Base-by-base conservation (phyloP, 768 basidiomycete genomes). In the Suillus spraguei region DNA sequence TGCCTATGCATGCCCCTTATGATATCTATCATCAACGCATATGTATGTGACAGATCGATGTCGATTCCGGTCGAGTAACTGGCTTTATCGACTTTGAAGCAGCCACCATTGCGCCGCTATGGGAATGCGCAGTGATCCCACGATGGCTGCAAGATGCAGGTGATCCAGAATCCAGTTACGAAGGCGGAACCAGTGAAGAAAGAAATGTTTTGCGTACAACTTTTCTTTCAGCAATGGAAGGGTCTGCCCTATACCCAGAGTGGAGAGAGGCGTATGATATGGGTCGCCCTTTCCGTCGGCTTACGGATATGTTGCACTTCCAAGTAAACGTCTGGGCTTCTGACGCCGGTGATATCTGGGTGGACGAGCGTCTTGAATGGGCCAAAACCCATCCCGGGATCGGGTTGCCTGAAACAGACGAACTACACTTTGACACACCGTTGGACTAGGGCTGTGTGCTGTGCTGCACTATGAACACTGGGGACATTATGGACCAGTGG, bases 51-150 rank as follows among this genome's bases (percentile, higher is more conserved):
- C 9, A 46, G 44, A 60, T 35, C 44, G 59, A 60, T 47, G 39
- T 35, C 1, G 49, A 28, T 17, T 50, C 49, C 9, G 60, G 47
- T 49, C 35, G 53, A 38, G 60, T 61, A 10, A 61, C 60, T 13
- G 39, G 60, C 28, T 44, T 61, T 14, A 66, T 71, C 24, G 69
- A 71, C 54, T 71, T 68, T 46, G 68, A 72, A 60, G 68, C 67
- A 14, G 56, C 68, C 14, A 68, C 66, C 20, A 60, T 69, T 14
- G 71, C 68, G 11, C 71, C 71, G 2, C 32, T 68, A 41, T 72
- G 71, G 70, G 68, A 71, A 28, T 71, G 70, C 49, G 69, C 71
- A 17, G 60, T 64, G 33, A 56, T 72, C 11, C 71, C 71, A 4
- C 59, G 60, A 32, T 72, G 71, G 71, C 20, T 72, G 17, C 69